Evolutionary conservation across 2,329 filamentous ascomycete genomes (phyloP).

Genomic region (Zymoseptoria tritici): DNA sequence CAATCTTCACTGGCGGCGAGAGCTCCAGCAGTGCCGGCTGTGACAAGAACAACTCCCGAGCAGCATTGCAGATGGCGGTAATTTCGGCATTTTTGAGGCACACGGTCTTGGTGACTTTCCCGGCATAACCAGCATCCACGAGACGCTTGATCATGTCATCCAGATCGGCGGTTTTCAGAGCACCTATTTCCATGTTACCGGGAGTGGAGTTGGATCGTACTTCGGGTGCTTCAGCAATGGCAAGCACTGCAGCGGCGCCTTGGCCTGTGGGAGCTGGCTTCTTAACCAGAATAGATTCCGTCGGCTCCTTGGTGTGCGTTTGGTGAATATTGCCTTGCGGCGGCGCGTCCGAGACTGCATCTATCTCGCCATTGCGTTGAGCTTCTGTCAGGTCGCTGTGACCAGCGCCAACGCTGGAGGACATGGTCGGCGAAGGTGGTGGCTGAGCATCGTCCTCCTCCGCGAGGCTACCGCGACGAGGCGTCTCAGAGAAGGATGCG

Average conservation of each 20-base stretch:
- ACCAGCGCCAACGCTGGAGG: conserved; percentile 62
- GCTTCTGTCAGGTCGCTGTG: conserved; percentile 73
- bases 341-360: conserved; percentile 85
- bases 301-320: conserved; percentile 58
- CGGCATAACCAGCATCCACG: conserved; percentile 87
- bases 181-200: conserved; percentile 70
- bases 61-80: conserved; percentile 81
- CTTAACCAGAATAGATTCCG: conserved; percentile 83
- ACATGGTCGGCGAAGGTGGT: conserved; percentile 83
- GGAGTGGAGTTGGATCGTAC: conserved; percentile 35
- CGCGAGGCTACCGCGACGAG: conserved; percentile 31
- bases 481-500: conserved; percentile 19
- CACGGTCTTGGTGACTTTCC: conserved; percentile 95
- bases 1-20: conserved; percentile 92
- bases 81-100: conserved; percentile 98
- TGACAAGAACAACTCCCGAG: conserved; percentile 79
- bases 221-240: conserved; percentile 13
- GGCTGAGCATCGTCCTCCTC: conserved; percentile 33
- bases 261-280: conserved; percentile 33
- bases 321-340: conserved; percentile 55
- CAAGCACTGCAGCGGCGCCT: conserved; percentile 23
- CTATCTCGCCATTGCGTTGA: conserved; percentile 82
- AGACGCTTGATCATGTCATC: conserved; percentile 96
- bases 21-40: conserved; percentile 90
- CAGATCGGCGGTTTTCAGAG: conserved; percentile 85